Evolutionary conservation across 306 rosid species (phyloP).

Genomic region (Erythrophleum fordii): DNA sequence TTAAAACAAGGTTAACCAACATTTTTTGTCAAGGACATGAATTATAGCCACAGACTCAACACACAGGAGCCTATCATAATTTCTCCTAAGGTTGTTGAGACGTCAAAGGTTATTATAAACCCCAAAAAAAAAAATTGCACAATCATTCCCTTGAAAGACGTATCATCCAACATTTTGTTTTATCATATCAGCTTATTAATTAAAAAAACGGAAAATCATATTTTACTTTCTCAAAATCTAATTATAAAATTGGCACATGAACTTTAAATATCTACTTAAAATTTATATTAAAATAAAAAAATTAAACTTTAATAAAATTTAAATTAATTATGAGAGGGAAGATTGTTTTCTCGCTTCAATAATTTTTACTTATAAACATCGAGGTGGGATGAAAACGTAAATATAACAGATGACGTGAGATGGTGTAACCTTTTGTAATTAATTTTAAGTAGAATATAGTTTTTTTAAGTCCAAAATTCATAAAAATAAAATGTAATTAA

Average conservation of each 20-base stretch:
- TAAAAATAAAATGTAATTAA: background rate
- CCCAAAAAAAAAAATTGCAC: background rate
- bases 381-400: too few relatives aligned
- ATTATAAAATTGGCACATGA: too few relatives aligned
- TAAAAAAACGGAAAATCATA: background rate
- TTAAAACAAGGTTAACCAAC: background rate
- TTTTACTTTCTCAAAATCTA: too few relatives aligned
- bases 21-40: conserved; percentile 18
- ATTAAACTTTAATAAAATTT: too few relatives aligned
- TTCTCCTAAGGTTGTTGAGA: conserved; percentile 44
- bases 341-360: background rate
- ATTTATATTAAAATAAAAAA: too few relatives aligned
- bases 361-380: too few relatives aligned
- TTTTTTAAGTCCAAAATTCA: too few relatives aligned
- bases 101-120: conserved; percentile 46
- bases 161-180: conserved; percentile 1
- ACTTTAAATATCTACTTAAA: too few relatives aligned
- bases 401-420: too few relatives aligned
- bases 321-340: background rate
- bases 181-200: conserved; percentile 29
- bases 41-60: conserved; percentile 43
- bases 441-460: too few relatives aligned
- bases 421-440: too few relatives aligned
- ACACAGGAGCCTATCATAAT: conserved; percentile 42
- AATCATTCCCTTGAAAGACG: conserved; percentile 47